Conservation (phyloP, 1,284 basidiomycete species). For the Cryptococcus jaspeensis region DNA sequence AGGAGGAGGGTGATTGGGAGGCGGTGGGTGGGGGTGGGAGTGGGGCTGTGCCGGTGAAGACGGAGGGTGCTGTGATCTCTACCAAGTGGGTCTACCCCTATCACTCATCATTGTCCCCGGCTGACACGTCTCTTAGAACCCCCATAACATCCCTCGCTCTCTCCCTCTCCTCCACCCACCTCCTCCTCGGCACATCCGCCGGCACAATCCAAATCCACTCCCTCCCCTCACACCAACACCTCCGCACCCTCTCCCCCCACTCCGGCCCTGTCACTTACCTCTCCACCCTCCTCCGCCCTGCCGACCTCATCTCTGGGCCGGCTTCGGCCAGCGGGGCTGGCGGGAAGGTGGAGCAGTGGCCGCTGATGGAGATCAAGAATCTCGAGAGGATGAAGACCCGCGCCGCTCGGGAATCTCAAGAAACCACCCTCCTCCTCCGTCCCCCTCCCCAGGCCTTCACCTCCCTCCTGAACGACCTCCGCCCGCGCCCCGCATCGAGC, state of each 20-base stretch:
- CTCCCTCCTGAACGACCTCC: slow-evolving; percentile 17
- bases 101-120: neutral
- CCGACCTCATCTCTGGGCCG: slow-evolving; percentile 70
- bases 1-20: slow-evolving; percentile 54
- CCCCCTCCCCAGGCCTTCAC: slow-evolving; percentile 2
- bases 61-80: slow-evolving; percentile 51
- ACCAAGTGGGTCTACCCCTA: slow-evolving; percentile 17
- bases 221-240: slow-evolving; percentile 81
- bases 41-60: slow-evolving; percentile 62
- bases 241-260: slow-evolving; percentile 71
- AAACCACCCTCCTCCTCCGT: slow-evolving; percentile 31
- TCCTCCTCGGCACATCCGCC: slow-evolving; percentile 69
- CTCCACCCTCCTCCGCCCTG: slow-evolving; percentile 72
- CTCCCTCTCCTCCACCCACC: slow-evolving; percentile 68
- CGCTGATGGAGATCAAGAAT: slow-evolving; percentile 45
- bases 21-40: slow-evolving; percentile 73
- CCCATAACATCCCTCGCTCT: slow-evolving; percentile 70
- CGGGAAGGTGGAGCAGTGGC: slow-evolving; percentile 32
- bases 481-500: slow-evolving; percentile 3
- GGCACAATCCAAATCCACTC: slow-evolving; percentile 83
- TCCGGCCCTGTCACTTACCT: slow-evolving; percentile 72
- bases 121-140: slow-evolving; percentile 36
- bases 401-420: slow-evolving; percentile 34
- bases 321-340: slow-evolving; percentile 21
- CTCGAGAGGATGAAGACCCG: slow-evolving; percentile 48